Base-by-base conservation (phyloP, 345 rosid genomes). In the Salix arbutifolia region DNA sequence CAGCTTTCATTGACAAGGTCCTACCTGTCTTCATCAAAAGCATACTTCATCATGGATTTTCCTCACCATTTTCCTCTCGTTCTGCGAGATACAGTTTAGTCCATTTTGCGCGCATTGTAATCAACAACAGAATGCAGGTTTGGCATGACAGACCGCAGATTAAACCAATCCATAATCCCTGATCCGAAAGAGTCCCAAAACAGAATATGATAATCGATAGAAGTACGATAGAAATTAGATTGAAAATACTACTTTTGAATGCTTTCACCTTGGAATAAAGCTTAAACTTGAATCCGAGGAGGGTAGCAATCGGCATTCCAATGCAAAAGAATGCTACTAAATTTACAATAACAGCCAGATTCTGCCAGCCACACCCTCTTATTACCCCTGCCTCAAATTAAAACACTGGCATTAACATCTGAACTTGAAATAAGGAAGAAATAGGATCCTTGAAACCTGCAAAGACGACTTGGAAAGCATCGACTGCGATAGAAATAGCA, bases 361-460 rank as follows among this genome's bases (percentile, higher is more conserved):
- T 88, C 72, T 94, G 94, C 95, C 95, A 91, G 18, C 94, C 97
- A 9, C 95, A 86, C 48, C 95, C 97, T 82, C 94, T 88, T 0
- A 89, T 89, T 50, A 90, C 92, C 75, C 94, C 97, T 90, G 73
- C 56, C 37, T 14, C n/a, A 23, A 13, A 1, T 52, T 52, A 3
- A 21, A 26, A 18, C 9, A 16, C 14, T 58, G 6, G 19, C 60
- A 5, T 58, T 30, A n/a, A 35, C 52, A 21, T 6, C 3, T 5
- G 6, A 64, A 35, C 65, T 35, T 4, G 4, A 16, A 44, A 18
- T 0, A 38, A 46, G 10, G 46, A 16, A 21, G 16, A 26, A 40
- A 8, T 11, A 23, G 52, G 21, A 33, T 42, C 13, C 2, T 33
- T n/a, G 66, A 28, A 76, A 88, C 95, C 94, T 87, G 93, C 87